Percentiles rank a stretch among this genome's conserved stretches.
Conservation (phyloP, 2,329 filamentous ascomycete genomes). For the Diplodia sapinea region DNA sequence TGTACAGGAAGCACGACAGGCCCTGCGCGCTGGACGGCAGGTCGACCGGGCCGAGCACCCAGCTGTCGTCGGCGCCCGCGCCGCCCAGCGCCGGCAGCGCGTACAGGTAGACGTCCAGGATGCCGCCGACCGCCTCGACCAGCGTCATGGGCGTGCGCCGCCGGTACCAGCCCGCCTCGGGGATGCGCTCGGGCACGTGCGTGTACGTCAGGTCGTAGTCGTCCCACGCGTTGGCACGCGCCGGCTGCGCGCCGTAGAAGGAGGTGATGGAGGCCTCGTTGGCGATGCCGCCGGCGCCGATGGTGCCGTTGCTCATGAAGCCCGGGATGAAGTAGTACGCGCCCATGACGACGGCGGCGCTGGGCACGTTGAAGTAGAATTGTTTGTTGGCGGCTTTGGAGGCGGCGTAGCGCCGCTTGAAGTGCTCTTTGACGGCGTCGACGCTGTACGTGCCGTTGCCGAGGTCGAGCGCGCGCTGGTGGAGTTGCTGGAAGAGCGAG, state of each 20-base stretch:
- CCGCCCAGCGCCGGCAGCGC: slow-evolving; percentile 34
- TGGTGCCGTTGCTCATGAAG: slow-evolving; percentile 38
- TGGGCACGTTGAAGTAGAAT: slow-evolving; percentile 33
- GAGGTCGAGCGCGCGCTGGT: slow-evolving; percentile 35
- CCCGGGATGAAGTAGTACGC: slow-evolving; percentile 38
- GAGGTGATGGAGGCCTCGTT: slow-evolving; percentile 38
- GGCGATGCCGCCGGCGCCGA: slow-evolving; percentile 37
- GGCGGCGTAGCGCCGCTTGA: slow-evolving; percentile 36
- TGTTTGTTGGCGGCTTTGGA: slow-evolving; percentile 35
- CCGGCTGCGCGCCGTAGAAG: slow-evolving; percentile 38
- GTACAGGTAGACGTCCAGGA: slow-evolving; percentile 36
- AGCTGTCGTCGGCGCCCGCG: slow-evolving; percentile 34
- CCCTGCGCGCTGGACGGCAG: slow-evolving; percentile 34
- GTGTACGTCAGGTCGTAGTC: slow-evolving; percentile 35
- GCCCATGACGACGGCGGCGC: slow-evolving; percentile 35
- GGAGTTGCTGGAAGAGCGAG: slow-evolving; percentile 34
- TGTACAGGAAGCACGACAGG: slow-evolving; percentile 36
- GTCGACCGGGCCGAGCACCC: slow-evolving; percentile 33
- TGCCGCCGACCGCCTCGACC: slow-evolving; percentile 35
- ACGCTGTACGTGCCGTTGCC: slow-evolving; percentile 37
- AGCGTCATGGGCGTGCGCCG: slow-evolving; percentile 36
- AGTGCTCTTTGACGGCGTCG: slow-evolving; percentile 36
- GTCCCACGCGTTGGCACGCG: slow-evolving; percentile 28
- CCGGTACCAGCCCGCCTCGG: slow-evolving; percentile 37
- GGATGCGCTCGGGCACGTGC: slow-evolving; percentile 37